Evolutionary conservation across 192 early-diverging fungal species (phyloP), one percentile per base, ranked within the genome.

Genomic region (Backusella sp.): DNA sequence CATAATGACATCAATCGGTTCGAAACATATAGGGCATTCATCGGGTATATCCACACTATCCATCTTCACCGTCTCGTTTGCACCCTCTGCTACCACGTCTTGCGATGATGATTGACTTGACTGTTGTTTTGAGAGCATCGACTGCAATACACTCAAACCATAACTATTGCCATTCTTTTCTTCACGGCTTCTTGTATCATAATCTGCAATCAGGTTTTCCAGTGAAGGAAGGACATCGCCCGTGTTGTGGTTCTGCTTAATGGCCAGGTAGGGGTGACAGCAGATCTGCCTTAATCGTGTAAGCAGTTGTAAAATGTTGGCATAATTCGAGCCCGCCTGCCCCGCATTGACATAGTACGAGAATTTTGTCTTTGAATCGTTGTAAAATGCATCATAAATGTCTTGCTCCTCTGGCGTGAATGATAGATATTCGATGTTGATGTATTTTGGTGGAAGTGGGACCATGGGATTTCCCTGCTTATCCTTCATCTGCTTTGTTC

Each of bases 381-480:
- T 90, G 69, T 88, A 90, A 0, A 93, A 81, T 34, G 88, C 87
- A 49, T 88, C 82, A 44, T 95, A 95, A 35, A 94, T 86, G 62
- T 92, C 88, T 65, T 89, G 86, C 70, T 94, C 94, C 26, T 86
- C 85, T 0, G 80, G 84, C 6, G 87, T 87, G 66, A 94, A 85
- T 6, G 89, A 84, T 28, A 95, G 76, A 71, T 88, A 92, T 49
- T 90, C 84, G 52, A 92, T 85, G 12, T 84, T 85, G 42, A 89
- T 85, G 2, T 80, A 77, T 37, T 90, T 91, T 23, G 87, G 80
- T 15, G 96, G 96, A 62, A 99, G 73, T 53, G 84, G 81, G 6
- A 99, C 82, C 67, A 99, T 92, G 9, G 91, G 90, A 66, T 92
- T 85, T 6, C 95, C 95, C 95, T n/a, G 93, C 84, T 56, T 84